These are phyloP conservation scores for Neurospora sp. DNA, from an alignment of 495 filamentous ascomycete species.

Conservation along the genomic window DNA sequence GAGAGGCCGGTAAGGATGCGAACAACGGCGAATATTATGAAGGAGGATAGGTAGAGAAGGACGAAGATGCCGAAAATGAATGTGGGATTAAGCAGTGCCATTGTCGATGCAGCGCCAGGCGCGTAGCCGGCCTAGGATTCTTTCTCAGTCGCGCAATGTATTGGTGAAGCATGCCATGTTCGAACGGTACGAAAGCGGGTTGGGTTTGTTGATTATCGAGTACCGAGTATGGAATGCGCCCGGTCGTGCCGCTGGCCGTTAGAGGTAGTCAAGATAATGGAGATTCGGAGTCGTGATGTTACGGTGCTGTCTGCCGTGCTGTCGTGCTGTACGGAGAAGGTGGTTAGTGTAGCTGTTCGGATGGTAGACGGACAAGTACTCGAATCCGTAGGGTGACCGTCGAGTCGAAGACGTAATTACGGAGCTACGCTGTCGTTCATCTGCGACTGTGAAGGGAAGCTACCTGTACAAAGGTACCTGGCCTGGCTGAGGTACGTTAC, in stretches of 20 bases:
- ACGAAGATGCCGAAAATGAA: conserved; percentile 77
- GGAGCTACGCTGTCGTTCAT: not conserved
- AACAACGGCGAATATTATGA: conserved; percentile 86
- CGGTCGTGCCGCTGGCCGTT: not conserved
- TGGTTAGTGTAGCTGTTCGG: not conserved
- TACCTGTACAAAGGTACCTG: not conserved
- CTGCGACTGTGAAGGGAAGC: not conserved
- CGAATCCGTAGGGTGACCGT: not conserved
- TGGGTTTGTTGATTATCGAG: not conserved
- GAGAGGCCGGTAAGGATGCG: conserved; percentile 90
- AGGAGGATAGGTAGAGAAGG: conserved; percentile 80
- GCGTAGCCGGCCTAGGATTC: not conserved
- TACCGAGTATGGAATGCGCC: not conserved
- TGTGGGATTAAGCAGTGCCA: conserved; percentile 53
- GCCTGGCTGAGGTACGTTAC: not conserved
- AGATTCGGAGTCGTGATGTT: not conserved
- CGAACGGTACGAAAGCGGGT: not conserved
- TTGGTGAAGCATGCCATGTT: conserved; percentile 1
- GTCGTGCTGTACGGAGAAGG: not conserved
- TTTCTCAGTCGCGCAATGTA: conserved; percentile 1
- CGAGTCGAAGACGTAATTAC: not conserved
- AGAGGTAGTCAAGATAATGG: not conserved
- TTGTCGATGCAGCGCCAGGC: conserved; percentile 7
- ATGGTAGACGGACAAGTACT: not conserved
- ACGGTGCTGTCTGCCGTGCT: not conserved